Conservation (phyloP, 306 rosid genomes). For the Fragaria ananassa region DNA sequence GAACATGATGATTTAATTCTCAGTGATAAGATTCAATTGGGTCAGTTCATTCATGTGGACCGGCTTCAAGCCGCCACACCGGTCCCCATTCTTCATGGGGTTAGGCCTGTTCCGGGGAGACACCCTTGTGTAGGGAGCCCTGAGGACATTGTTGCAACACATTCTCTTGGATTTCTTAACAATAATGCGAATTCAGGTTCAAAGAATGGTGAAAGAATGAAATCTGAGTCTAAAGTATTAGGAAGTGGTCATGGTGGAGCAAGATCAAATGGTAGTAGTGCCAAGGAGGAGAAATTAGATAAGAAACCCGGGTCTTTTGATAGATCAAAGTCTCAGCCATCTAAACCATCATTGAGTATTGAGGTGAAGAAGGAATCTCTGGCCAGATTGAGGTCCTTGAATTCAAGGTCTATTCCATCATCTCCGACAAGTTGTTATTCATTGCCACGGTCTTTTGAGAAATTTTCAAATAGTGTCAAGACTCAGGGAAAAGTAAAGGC, state of each 20-base stretch:
- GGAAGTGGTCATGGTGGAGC: slow-evolving; percentile 37
- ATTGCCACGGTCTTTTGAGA: slow-evolving; percentile 81
- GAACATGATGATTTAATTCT: slow-evolving; percentile 93
- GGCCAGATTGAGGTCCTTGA: slow-evolving; percentile 62
- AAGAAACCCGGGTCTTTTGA: slow-evolving; percentile 41
- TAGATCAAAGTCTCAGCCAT: slow-evolving; percentile 49
- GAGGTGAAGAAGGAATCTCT: slow-evolving; percentile 67
- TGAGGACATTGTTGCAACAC: slow-evolving; percentile 86
- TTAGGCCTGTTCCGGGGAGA: slow-evolving; percentile 87
- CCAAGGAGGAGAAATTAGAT: slow-evolving; percentile 50
- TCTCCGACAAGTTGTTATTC: slow-evolving; percentile 90
- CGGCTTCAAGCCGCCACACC: slow-evolving; percentile 87
- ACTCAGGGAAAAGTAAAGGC: slow-evolving; percentile 61
- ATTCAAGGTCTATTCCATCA: slow-evolving; percentile 77
- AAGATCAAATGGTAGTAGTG: slow-evolving; percentile 39
- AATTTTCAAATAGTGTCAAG: slow-evolving; percentile 67
- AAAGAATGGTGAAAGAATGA: slow-evolving; percentile 39
- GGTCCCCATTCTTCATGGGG: slow-evolving; percentile 88
- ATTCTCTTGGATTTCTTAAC: slow-evolving; percentile 67
- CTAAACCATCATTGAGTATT: slow-evolving; percentile 41
- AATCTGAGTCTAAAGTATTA: slow-evolving; percentile 37
- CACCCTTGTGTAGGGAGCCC: slow-evolving; percentile 93
- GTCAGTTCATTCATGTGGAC: slow-evolving; percentile 89
- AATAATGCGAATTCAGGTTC: slow-evolving; percentile 35
- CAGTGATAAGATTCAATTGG: slow-evolving; percentile 93